Evolutionary conservation across 371 early-diverging fungal species (phyloP), one percentile per base, ranked within the genome.

Genomic region (Basidiobolus meristosporus): DNA sequence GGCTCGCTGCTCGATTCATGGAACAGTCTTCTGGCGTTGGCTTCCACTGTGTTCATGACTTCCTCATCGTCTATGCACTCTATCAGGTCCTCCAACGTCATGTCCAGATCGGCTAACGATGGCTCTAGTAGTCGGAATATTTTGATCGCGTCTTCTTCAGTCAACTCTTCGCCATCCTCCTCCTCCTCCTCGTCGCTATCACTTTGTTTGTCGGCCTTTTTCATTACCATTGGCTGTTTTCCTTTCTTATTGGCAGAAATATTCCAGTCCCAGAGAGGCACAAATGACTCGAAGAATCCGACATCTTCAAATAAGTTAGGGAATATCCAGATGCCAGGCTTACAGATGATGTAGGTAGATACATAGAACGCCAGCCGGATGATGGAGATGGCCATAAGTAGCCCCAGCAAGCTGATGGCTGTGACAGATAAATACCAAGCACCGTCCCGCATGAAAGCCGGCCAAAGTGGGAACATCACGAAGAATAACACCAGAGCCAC

Each of bases 401-500:
- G 62, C 17, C 88, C 90, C 32, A 98, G 59, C 36, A 98, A 60
- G 14, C 90, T 88, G 36, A 95, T 57, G 3, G 80, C 62, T 33
- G 66, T 77, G 45, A 95, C 74, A 38, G 84, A 77, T 31, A 95
- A 62, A 52, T 98, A 98, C 76, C 90, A 90, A 5, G 86, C 85
- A 49, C 83, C 85, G 35, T 73, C 53, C 31, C 82, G 71, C 42
- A 98, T 56, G 15, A 67, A 54, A 11, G 68, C 54, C 1, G 99
- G 99, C 98, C 98, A 99, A 7, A 98, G 75, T 32, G 96, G 95
- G 75, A 95, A 99, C 76, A 99, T 71, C 30, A 96, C 98, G 28
- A 85, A 85, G 2, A 83, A 80, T 30, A 98, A 66, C 15, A 84
- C 77, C 15, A 82, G 54, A 7, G 68, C 52, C 15, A 98, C 65